Percentiles rank a stretch among this genome's conserved stretches.
Conservation (phyloP, 306 rosid species). For the Biancaea sappan region DNA sequence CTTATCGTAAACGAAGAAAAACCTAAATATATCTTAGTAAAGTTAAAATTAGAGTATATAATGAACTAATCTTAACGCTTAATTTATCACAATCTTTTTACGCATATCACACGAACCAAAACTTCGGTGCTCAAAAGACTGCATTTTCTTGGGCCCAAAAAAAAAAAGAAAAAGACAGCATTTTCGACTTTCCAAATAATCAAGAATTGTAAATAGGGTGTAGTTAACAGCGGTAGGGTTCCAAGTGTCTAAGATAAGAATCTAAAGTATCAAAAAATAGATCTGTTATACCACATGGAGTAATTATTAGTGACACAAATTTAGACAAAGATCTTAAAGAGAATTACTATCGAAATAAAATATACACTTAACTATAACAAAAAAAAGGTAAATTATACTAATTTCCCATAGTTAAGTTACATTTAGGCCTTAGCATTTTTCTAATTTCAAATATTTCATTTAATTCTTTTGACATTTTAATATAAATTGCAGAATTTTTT, state of each 20-base stretch:
- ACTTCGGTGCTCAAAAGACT: background rate
- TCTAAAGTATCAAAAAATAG: background rate
- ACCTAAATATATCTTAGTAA: constrained; percentile 2
- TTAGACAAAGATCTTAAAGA: background rate
- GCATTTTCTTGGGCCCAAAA: no score
- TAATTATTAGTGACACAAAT: background rate
- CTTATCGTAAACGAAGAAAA: background rate
- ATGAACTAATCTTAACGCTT: background rate
- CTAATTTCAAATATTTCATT: no score
- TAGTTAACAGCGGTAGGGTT: background rate
- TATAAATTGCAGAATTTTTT: no score
- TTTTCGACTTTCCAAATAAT: background rate
- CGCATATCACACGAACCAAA: background rate
- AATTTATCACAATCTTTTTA: background rate
- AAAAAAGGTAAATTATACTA: background rate
- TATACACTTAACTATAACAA: no score
- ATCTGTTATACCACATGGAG: constrained; percentile 19
- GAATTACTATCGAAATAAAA: no score
- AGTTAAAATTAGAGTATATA: background rate
- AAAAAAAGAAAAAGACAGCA: background rate
- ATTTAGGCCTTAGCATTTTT: no score
- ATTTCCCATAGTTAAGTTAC: no score
- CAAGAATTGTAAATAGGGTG: background rate
- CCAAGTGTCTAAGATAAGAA: background rate
- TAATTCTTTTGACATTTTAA: no score